Evolutionary conservation across 257 asterid species (phyloP), one percentile per base, ranked within the genome.

Genomic region (Echites panduratus): DNA sequence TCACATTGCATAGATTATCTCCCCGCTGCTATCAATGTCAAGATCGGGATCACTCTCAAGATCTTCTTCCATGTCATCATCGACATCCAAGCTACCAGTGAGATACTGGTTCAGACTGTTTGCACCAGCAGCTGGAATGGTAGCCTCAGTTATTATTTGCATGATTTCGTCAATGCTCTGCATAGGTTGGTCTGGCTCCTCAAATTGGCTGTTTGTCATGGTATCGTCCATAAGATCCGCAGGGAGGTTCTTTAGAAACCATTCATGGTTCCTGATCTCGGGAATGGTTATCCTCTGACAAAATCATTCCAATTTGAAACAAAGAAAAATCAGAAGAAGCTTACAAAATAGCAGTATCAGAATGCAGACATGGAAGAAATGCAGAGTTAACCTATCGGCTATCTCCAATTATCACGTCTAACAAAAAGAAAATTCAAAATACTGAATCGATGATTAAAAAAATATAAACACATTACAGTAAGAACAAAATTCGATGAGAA

Each of bases 21-120:
- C 99, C 54, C 99, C 99, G 35, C 99, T 95, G 92, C 97, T 92
- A 68, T 95, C 97, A 9, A 94, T 71, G 71, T 94, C 99, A 2
- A 94, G 93, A 62, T 92, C 99, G 10, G 93, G 92, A 71, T 95
- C 99, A 56, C 97, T 92, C 70, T 92, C 99, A 13, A 87, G 79
- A 73, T 95, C 99, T 68, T 92, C 98, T n/a, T 95, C 99, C 96
- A 89, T 90, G 75, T 91, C 98, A 38, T 91, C 95, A 4, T 87
- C 97, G 19, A 95, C 85, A 83, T 95, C 98, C 54, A 92, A 85
- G 80, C 93, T 85, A 29, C 96, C 96, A 0, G 89, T 87, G 20
- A 91, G 90, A 74, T 86, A 89, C 80, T 88, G 92, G 54, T 89
- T 88, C 5, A 86, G 84, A 71, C 72, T 88, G 91, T 84, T 86